Evolutionary conservation across 2,329 filamentous ascomycete species (phyloP), one percentile per base, ranked within the genome.

Genomic region (Sclerotinia nivalis): DNA sequence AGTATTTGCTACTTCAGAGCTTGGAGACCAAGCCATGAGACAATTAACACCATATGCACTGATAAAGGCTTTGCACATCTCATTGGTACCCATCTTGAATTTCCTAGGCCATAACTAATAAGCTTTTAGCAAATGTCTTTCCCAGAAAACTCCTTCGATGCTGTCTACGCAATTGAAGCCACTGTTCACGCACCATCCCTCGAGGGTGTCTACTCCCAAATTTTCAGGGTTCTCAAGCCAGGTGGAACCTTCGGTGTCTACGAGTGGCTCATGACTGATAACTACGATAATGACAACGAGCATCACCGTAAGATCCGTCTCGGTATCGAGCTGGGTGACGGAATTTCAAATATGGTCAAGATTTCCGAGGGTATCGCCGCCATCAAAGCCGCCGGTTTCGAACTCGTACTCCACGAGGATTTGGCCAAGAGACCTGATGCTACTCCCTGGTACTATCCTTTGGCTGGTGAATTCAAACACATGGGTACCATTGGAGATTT

Each of bases 181-280:
- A 99, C 96, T 4, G 92, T 96, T 65, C 96, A 99, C 80, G 96
- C 96, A 0, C 96, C 95, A 55, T 91, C 89, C 58, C 88, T 98
- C 10, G 91, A 93, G 78, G 94, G 93, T 71, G 93, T 97, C 74
- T 99, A 99, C 84, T 90, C 88, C 79, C 91, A 98, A 81, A 98
- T 98, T 78, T 94, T 91, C 87, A 92, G 93, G 61, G 94, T 97
- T 31, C 86, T 99, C 73, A 99, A 98, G 87, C 96, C 96, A 28
- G 96, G 96, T 71, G 95, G 96, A 80, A 85, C 93, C 66, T 99
- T 98, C 77, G 96, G 95, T 79, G 95, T 98, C 66, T 99, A 98
- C 83, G 96, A 99, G 82, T 98, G 96, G 96, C 86, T 98, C 78
- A 98, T 99, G 96, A 98, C 94, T 9, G 94, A 97, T 73, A 84